Evolutionary conservation across 1,284 basidiomycete genomes (phyloP), one percentile per base, ranked within the genome.

Genomic region (Moesziomyces antarcticus): DNA sequence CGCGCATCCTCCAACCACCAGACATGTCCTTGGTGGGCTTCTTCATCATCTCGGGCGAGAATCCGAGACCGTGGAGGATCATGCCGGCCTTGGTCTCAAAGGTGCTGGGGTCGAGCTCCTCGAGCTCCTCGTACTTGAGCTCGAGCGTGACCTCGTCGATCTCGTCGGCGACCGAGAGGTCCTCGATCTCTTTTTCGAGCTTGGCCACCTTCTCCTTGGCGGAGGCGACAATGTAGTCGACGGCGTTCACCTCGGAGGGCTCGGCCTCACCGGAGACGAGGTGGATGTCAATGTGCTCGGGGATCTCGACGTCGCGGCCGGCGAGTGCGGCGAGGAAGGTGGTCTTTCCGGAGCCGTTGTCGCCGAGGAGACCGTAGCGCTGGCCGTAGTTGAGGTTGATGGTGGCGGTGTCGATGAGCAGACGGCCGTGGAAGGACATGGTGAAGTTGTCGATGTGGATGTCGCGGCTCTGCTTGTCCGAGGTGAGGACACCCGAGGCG

Each of bases 1-100:
- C 95, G 85, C 97, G 91, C 96, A 98, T 98, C 71, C 96, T 89
- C 96, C 96, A 98, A 82, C 95, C 95, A 89, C 95, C 96, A 81
- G 90, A 92, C 93, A 99, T 97, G 85, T 98, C 96, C 86, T 94
- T 96, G 56, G 96, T 98, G 16, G 95, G 92, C 85, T 93, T 93
- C 85, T 89, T 89, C 95, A 98, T 97, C 96, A 98, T 98, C 59
- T 87, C 84, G 82, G 89, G 89, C 60, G 88, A 88, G 88, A 99
- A 99, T 24, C 96, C 96, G 44, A 99, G 90, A 91, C 96, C 97
- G 83, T 97, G 93, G 33, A 99, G 89, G 82, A 99, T 97, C 78
- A 92, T 92, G 64, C 92, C 93, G 5, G 97, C 96, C 87, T 98
- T 98, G 54, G 91, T 89, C 86, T 98, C 96, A 83, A 99, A 99